phyloP scores from a whole-genome alignment of 768 basidiomycete species.

The Chalciporus chontae region DNA sequence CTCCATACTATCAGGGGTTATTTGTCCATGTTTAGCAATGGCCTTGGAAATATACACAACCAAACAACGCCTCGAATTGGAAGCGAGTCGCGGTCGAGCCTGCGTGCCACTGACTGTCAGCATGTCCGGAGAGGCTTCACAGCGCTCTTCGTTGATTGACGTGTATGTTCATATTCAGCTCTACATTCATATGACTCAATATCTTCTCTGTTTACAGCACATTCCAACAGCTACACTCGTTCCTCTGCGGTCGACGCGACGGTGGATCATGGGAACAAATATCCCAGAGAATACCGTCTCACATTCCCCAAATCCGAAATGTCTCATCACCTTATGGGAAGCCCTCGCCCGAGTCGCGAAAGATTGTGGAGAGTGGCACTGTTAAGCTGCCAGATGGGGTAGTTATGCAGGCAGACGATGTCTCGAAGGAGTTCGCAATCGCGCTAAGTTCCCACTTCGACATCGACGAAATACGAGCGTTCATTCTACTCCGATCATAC shows the following conservation, averaged over 20 bases:
- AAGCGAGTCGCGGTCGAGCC: constrained; percentile 1
- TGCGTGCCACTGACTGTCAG: constrained; percentile 8
- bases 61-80: constrained; percentile 20
- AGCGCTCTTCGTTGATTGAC: constrained; percentile 70
- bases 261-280: constrained; percentile 57
- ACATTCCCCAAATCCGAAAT: constrained; percentile 53
- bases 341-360: constrained; percentile 64
- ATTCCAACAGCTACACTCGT: constrained; percentile 58
- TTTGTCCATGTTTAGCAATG: constrained; percentile 22
- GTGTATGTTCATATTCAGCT: constrained; percentile 37
- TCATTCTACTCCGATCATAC: constrained; percentile 72
- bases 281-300: constrained; percentile 53
- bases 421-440: constrained; percentile 65
- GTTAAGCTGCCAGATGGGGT: constrained; percentile 69
- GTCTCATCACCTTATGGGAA: constrained; percentile 64
- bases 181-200: constrained; percentile 1
- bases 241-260: constrained; percentile 57
- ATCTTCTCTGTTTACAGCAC: constrained; percentile 40
- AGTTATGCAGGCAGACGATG: constrained; percentile 57
- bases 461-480: constrained; percentile 79
- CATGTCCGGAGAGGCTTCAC: constrained; percentile 47
- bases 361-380: constrained; percentile 61
- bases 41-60: constrained; percentile 19
- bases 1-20: background rate
- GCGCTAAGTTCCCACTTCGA: constrained; percentile 70